Conservation (phyloP, 2,329 filamentous ascomycete species). For the Cyphellophora attinorum region DNA sequence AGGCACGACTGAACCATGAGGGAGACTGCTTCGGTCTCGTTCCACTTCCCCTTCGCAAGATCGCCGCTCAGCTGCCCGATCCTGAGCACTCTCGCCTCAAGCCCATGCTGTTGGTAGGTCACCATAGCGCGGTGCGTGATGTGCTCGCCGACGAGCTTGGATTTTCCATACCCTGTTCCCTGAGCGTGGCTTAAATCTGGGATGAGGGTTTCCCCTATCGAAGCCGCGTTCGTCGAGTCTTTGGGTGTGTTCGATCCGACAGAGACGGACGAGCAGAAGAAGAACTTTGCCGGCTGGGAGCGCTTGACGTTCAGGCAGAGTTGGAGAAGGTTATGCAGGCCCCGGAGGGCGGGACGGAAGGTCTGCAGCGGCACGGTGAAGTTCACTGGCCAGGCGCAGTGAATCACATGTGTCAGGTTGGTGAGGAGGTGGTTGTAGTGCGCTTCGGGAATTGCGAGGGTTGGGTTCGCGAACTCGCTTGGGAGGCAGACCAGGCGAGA, state of each 20-base stretch:
- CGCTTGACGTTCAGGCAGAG: slow-evolving; percentile 27
- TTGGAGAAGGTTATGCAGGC: slow-evolving; percentile 40
- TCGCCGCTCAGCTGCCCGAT: slow-evolving; percentile 45
- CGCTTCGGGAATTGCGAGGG: slow-evolving; percentile 37
- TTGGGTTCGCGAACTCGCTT: slow-evolving; percentile 33
- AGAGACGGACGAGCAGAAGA: slow-evolving; percentile 42
- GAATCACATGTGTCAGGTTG: slow-evolving; percentile 45
- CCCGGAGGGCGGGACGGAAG: slow-evolving; percentile 38
- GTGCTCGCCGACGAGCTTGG: slow-evolving; percentile 49
- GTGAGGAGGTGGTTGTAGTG: slow-evolving; percentile 32
- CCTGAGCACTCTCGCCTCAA: slow-evolving; percentile 30
- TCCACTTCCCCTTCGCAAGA: slow-evolving; percentile 38
- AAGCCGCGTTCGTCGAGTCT: no score
- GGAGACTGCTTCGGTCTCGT: slow-evolving; percentile 42
- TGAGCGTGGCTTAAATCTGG: slow-evolving; percentile 21
- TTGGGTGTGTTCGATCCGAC: slow-evolving; percentile 26
- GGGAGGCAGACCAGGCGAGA: slow-evolving; percentile 38
- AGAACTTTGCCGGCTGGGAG: slow-evolving; percentile 23
- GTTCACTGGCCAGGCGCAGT: slow-evolving; percentile 57
- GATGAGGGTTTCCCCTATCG: slow-evolving; percentile 10
- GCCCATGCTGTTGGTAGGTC: slow-evolving; percentile 5
- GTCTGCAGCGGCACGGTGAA: slow-evolving; percentile 48
- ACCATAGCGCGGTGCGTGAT: slow-evolving; percentile 27
- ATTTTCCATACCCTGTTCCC: slow-evolving; percentile 44
- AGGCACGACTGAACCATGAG: slow-evolving; percentile 30